Percentiles rank a stretch among this genome's conserved stretches.
phyloP scores from a whole-genome alignment of 352 stramenopile species.

The Pythium phragmitis region DNA sequence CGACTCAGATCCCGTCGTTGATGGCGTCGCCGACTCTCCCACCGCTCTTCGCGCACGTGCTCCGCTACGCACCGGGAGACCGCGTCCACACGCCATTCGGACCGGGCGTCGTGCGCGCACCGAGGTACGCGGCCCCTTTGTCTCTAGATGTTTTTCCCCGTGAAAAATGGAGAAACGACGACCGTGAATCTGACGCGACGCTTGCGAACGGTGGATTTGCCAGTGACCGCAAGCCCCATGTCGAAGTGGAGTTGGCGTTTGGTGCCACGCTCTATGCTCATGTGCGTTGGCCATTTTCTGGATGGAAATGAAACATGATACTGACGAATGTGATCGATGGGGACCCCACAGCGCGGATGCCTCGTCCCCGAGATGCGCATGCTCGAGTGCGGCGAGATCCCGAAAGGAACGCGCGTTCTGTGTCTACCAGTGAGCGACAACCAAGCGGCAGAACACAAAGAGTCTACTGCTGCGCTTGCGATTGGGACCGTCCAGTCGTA shows the following conservation, averaged over 20 bases:
- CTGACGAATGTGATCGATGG: constrained; percentile 2
- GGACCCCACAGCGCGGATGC: constrained; percentile 36
- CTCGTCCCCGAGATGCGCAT: constrained; percentile 66
- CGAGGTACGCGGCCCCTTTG: constrained; percentile 20
- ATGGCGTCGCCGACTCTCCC: constrained; percentile 22
- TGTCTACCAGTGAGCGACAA: constrained; percentile 9
- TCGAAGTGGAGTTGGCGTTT: constrained; percentile 49
- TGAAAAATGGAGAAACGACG: background rate
- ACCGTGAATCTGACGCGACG: background rate
- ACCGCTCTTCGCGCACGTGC: constrained; percentile 64
- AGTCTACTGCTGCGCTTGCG: background rate
- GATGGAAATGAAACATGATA: background rate
- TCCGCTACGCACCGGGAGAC: constrained; percentile 68
- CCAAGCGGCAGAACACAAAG: background rate
- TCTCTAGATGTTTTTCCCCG: background rate
- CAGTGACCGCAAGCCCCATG: constrained; percentile 50
- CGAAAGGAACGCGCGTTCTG: constrained; percentile 49
- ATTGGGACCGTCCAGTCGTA: constrained; percentile 33
- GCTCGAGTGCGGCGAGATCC: constrained; percentile 68
- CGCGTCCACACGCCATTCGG: constrained; percentile 69
- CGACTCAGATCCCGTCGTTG: too few relatives aligned
- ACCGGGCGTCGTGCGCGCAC: constrained; percentile 40
- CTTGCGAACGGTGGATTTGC: background rate
- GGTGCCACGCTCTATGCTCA: constrained; percentile 58
- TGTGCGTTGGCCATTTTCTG: constrained; percentile 25